Evolutionary conservation across 23 red algal genomes (phyloP), one percentile per base, ranked within the genome.

Genomic region (Gracilaria vermiculophylla): DNA sequence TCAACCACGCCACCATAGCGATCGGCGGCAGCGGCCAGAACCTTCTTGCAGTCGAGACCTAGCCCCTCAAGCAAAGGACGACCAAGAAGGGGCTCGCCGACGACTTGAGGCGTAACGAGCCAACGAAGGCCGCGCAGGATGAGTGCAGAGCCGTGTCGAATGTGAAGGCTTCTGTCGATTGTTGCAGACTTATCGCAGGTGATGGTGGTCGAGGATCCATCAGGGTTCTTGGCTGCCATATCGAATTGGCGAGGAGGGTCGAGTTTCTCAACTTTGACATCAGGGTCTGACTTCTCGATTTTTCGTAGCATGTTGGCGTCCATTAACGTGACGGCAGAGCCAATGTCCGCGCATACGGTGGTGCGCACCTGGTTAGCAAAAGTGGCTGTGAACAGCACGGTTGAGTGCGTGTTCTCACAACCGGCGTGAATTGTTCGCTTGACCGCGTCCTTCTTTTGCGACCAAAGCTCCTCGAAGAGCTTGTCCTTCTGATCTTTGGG

Each of bases 11-110:
- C 81, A 1, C 16, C 5, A 52, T 86, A 21, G 5, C 28, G 5
- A 16, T 86, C 81, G 23, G 60, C 62, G 27, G 81, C 81, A 39
- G 81, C 58, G 15, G 60, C 61, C 21, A 86, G 53, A 31, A 73
- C 71, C 0, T 86, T 48, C 6, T 1, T 5, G 0, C 60, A 52
- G 27, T 86, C 50, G 5, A 86, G 41, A 0, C 81, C 33, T 24
- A 86, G 62, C 12, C 16, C 5, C 23, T 86, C 62, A 31, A 86
- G 65, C 13, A 86, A 1, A 19, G 58, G 60, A 14, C 65, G 64
- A 35, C 62, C 81, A 27, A 86, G 62, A 8, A 72, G 60, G 10
- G 65, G 81, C 10, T 73, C 1, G 6, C 36, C 81, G 32, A 86
- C 81, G 32, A 61, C 35, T 73, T 69, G 36, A 11, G 40, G 10